Conservation (phyloP, 345 rosid species). For the Nephelium lappaceum region DNA sequence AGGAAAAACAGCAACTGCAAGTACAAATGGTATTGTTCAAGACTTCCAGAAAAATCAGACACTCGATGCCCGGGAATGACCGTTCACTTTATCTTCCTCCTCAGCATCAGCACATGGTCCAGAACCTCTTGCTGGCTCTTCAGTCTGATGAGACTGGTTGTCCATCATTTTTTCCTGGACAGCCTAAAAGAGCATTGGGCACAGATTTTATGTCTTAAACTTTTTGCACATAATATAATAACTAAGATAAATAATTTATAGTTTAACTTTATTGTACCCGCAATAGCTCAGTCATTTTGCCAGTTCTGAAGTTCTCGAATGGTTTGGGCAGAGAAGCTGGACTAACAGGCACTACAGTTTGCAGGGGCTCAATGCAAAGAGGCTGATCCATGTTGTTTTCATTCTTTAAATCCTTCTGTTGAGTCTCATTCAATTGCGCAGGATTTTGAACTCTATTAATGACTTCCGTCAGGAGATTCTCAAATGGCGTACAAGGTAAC, state of each 20-base stretch:
- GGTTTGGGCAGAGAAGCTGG: constrained; percentile 49
- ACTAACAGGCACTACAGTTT: constrained; percentile 52
- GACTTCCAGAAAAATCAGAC: neutral
- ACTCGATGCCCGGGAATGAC: constrained; percentile 2
- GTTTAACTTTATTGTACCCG: constrained; percentile 52
- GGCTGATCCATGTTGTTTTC: constrained; percentile 44
- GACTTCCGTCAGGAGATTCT: constrained; percentile 62
- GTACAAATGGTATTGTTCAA: neutral
- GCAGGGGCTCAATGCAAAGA: constrained; percentile 69
- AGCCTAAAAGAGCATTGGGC: constrained; percentile 43
- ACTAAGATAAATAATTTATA: neutral
- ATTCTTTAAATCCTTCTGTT: constrained; percentile 29
- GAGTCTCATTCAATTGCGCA: constrained; percentile 34
- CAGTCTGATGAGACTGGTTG: constrained; percentile 34
- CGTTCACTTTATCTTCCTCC: constrained; percentile 16
- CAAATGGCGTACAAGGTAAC: constrained; percentile 50
- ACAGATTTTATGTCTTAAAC: constrained; percentile 10
- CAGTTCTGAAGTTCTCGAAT: constrained; percentile 58
- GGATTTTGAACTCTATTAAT: constrained; percentile 49
- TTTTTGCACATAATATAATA: neutral
- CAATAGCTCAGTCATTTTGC: constrained; percentile 85
- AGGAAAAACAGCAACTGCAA: neutral
- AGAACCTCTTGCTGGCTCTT: constrained; percentile 20
- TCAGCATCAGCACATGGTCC: constrained; percentile 7
- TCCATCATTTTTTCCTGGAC: constrained; percentile 84